A percentile compares a stretch with the other conserved stretches of the same genome.
Evolutionary conservation across 352 stramenopile species (phyloP).

Genomic region (Globisporangium nodosum): DNA sequence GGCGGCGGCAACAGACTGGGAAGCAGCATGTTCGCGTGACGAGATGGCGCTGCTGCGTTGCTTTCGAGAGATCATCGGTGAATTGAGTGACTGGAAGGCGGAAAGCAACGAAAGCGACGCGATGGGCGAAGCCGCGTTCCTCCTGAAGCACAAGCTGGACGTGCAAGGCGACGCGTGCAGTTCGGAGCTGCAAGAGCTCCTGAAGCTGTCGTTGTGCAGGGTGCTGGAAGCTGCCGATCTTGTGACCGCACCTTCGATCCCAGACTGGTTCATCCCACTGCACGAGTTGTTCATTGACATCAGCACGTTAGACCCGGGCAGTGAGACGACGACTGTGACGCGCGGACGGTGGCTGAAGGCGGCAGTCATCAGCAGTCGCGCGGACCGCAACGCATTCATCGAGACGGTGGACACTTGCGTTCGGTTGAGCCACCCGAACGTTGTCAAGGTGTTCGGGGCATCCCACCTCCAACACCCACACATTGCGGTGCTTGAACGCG

Average conservation of each 20-base stretch:
- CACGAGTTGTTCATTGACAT: constrained; percentile 63
- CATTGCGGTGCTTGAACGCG: constrained; percentile 13
- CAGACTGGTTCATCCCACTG: constrained; percentile 66
- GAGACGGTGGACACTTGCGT: constrained; percentile 5
- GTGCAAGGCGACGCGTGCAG: constrained; percentile 4
- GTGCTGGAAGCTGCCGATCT: background rate
- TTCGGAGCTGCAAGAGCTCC: background rate
- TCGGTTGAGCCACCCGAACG: constrained; percentile 27
- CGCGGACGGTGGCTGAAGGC: constrained; percentile 34
- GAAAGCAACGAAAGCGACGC: background rate
- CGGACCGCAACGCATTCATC: background rate
- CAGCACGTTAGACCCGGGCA: background rate
- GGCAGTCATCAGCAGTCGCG: constrained; percentile 7
- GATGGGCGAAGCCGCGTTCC: background rate
- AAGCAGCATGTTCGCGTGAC: background rate
- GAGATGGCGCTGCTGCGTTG: background rate
- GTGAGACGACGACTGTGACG: constrained; percentile 7
- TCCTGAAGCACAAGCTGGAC: constrained; percentile 1
- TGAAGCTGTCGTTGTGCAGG: background rate
- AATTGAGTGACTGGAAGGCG: background rate
- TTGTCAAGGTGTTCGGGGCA: constrained; percentile 21
- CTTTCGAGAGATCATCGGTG: background rate
- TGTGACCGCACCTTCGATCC: background rate
- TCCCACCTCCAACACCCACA: constrained; percentile 11
- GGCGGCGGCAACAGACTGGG: background rate